phyloP scores from a whole-genome alignment of 2,329 filamentous ascomycete genomes.

The Scedosporium apiospermum region DNA sequence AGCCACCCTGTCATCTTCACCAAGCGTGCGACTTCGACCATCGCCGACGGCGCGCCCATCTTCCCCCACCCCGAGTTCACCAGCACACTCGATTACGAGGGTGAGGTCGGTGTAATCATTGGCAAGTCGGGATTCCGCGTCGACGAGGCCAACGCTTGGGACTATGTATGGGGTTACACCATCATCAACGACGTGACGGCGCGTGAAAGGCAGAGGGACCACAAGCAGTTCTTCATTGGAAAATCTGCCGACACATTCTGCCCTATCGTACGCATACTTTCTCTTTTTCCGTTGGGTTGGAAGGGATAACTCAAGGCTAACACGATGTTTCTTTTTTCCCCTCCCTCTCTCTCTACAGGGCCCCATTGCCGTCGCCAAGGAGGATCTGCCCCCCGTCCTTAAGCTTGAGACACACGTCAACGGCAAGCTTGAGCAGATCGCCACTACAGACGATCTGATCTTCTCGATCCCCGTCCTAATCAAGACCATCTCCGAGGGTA shows the following conservation, averaged over 20 bases:
- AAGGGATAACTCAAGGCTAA: no score
- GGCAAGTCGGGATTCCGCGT: conserved; percentile 37
- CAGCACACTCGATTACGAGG: conserved; percentile 42
- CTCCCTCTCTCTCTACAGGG: conserved; percentile 30
- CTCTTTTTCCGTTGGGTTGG: no score
- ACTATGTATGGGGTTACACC: conserved; percentile 46
- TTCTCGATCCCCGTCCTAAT: conserved; percentile 32
- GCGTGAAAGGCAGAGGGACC: background rate
- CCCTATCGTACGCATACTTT: no score
- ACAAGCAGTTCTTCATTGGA: no score
- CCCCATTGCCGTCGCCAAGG: conserved; percentile 38
- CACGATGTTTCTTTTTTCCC: no score
- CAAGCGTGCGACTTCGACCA: conserved; percentile 42
- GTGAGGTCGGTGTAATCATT: conserved; percentile 47
- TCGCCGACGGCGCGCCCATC: conserved; percentile 36
- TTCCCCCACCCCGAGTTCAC: conserved; percentile 37
- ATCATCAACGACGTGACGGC: conserved; percentile 46
- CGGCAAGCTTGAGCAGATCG: conserved; percentile 33
- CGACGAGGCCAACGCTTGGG: conserved; percentile 31
- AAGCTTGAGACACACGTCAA: conserved; percentile 34
- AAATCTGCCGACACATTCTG: no score
- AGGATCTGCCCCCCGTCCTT: conserved; percentile 30
- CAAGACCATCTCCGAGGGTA: conserved; percentile 28
- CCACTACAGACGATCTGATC: conserved; percentile 34
- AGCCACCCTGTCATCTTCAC: conserved; percentile 48